Conservation (phyloP, 495 filamentous ascomycete species). For the Tuber magnatum region DNA sequence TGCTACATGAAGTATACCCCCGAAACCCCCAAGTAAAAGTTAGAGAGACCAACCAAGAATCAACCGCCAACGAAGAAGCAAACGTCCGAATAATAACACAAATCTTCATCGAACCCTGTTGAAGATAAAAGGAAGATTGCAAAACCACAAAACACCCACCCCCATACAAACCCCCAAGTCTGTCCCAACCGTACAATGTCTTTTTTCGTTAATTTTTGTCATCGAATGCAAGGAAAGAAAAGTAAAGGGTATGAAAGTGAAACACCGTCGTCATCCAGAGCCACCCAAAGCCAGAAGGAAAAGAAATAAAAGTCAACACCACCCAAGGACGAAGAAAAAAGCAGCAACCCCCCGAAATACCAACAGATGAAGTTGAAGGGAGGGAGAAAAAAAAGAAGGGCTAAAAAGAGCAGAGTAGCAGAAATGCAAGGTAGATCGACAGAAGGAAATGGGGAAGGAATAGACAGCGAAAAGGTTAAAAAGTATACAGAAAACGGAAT, state of each 20-base stretch:
- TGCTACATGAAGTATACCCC: slow-evolving; percentile 3
- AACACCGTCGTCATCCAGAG: neutral
- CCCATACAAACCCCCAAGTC: slow-evolving; percentile 1
- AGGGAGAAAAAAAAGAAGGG: neutral
- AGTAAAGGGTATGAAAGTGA: neutral
- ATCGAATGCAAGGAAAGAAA: slow-evolving; percentile 1
- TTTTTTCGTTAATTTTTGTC: slow-evolving; percentile 6
- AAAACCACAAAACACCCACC: neutral
- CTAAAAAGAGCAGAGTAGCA: neutral
- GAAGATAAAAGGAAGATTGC: neutral
- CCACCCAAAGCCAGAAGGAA: neutral
- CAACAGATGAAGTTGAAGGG: neutral
- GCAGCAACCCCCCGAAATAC: neutral
- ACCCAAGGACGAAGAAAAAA: neutral
- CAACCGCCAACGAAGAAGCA: neutral
- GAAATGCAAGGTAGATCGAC: neutral
- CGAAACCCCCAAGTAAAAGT: neutral
- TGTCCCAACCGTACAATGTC: slow-evolving; percentile 3
- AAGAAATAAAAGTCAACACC: slow-evolving; percentile 4
- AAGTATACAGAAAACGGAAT: slow-evolving; percentile 36
- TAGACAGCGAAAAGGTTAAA: slow-evolving; percentile 11
- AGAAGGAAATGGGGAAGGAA: neutral
- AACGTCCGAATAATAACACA: neutral
- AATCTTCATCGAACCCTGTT: neutral
- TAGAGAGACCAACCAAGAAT: neutral